A percentile compares a stretch with the other conserved stretches of the same genome.
These are phyloP conservation scores for Bothriochloa decipiens DNA, from an alignment of 176 grass and related monocot genomes.

Conservation along the genomic window DNA sequence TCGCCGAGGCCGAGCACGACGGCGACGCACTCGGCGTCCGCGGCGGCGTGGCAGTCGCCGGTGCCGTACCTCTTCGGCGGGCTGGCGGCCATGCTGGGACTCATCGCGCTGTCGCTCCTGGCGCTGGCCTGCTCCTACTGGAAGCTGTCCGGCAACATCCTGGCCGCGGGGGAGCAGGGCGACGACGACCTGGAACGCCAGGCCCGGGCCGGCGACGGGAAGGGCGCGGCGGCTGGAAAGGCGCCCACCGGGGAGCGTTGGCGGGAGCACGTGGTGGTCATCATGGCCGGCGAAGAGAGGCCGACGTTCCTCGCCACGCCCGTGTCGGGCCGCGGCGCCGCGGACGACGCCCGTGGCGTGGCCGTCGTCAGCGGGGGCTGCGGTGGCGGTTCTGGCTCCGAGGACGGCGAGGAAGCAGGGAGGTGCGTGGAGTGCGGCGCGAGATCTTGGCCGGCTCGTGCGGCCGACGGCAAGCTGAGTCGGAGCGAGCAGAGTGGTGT, in stretches of 20 bases:
- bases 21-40: slow-evolving; percentile 46
- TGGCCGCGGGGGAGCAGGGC: slow-evolving; percentile 4
- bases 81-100: slow-evolving; percentile 76
- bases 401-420: slow-evolving; percentile 5
- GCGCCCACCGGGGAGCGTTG: background rate
- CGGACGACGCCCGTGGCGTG: background rate
- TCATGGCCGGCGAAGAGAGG: slow-evolving; percentile 78
- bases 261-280: slow-evolving; percentile 58
- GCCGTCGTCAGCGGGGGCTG: background rate
- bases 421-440: slow-evolving; percentile 32
- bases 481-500: slow-evolving; percentile 19
- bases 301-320: slow-evolving; percentile 67
- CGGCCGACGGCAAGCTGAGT: background rate
- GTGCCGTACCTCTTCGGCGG: slow-evolving; percentile 84
- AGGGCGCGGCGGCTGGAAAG: background rate
- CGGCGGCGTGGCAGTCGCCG: slow-evolving; percentile 63
- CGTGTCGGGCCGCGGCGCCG: background rate
- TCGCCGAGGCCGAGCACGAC: slow-evolving; percentile 27
- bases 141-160: slow-evolving; percentile 67
- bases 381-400: background rate
- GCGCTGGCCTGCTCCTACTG: slow-evolving; percentile 94
- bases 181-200: background rate
- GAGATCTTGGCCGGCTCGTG: background rate
- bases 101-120: slow-evolving; percentile 78
- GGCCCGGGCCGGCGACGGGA: slow-evolving; percentile 17